phyloP scores from a whole-genome alignment of 2,329 filamentous ascomycete genomes.

The Xylariales sp. region DNA sequence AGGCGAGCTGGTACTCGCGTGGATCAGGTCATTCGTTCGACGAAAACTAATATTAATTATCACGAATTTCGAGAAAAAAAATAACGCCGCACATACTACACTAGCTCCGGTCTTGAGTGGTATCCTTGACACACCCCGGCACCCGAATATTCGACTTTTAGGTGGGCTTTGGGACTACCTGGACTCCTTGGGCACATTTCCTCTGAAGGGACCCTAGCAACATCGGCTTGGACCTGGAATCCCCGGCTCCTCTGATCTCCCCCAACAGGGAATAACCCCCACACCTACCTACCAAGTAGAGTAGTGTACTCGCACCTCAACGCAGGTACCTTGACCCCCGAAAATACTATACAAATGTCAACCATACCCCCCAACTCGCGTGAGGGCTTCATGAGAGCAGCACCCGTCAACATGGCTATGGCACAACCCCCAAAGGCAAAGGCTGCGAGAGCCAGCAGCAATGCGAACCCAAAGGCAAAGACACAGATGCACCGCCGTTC shows the following conservation, averaged over 20 bases:
- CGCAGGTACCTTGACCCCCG: constrained; percentile 56
- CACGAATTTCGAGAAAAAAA: constrained; percentile 38
- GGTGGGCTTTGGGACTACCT: constrained; percentile 50
- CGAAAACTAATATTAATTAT: constrained; percentile 57
- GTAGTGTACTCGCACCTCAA: constrained; percentile 48
- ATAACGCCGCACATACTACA: constrained; percentile 37
- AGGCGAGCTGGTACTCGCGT: constrained; percentile 71
- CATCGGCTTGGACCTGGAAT: constrained; percentile 52
- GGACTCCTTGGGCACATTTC: constrained; percentile 49
- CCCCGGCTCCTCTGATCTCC: constrained; percentile 50
- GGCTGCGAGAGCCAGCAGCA: constrained; percentile 63
- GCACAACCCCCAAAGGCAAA: constrained; percentile 70
- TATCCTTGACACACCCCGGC: constrained; percentile 45
- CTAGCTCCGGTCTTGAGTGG: constrained; percentile 41
- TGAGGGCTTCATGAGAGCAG: constrained; percentile 61
- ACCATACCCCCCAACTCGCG: constrained; percentile 71
- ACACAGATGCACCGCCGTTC: constrained; percentile 93
- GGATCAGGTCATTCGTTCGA: constrained; percentile 63
- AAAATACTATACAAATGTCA: constrained; percentile 61
- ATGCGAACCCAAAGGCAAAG: constrained; percentile 72
- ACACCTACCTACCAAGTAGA: constrained; percentile 40
- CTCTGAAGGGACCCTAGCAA: constrained; percentile 47
- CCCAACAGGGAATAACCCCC: constrained; percentile 50
- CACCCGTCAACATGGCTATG: constrained; percentile 70
- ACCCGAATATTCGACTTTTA: constrained; percentile 46